Conservation (phyloP, 2,329 filamentous ascomycete genomes). For the Cladophialophora carrionii region DNA sequence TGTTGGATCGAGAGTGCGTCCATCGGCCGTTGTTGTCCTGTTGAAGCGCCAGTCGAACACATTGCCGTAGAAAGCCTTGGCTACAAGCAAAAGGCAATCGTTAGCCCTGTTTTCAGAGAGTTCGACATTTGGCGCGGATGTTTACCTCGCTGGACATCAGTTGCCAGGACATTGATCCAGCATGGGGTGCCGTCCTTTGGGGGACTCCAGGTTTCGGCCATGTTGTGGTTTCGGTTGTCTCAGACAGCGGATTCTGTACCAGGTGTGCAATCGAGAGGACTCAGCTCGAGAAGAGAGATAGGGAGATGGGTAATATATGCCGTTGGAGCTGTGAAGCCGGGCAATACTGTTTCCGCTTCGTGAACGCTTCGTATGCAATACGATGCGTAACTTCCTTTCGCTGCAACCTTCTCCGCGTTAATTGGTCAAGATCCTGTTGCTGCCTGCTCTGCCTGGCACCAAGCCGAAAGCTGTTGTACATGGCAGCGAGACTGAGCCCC, state of each 20-base stretch:
- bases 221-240: slow-evolving; percentile 2
- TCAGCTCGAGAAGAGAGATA: background rate
- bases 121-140: background rate
- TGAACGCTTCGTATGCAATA: slow-evolving; percentile 15
- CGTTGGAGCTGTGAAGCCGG: background rate
- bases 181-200: slow-evolving; percentile 36
- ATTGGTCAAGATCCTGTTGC: slow-evolving; percentile 13
- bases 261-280: background rate
- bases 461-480: background rate
- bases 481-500: background rate
- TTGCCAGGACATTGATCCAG: slow-evolving; percentile 38
- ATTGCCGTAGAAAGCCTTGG: slow-evolving; percentile 36
- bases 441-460: slow-evolving; percentile 18
- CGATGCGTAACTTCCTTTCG: slow-evolving; percentile 3
- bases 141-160: slow-evolving; percentile 35
- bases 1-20: slow-evolving; percentile 18
- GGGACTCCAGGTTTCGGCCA: slow-evolving; percentile 32
- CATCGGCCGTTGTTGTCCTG: slow-evolving; percentile 9
- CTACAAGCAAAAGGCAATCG: slow-evolving; percentile 14
- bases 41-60: slow-evolving; percentile 39
- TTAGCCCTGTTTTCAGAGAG: background rate
- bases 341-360: background rate
- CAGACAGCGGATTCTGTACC: background rate
- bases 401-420: background rate
- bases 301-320: background rate